Percentiles rank a stretch among this genome's conserved stretches.
Evolutionary conservation across 257 asterid species (phyloP).

Genomic region (Avicennia marina): DNA sequence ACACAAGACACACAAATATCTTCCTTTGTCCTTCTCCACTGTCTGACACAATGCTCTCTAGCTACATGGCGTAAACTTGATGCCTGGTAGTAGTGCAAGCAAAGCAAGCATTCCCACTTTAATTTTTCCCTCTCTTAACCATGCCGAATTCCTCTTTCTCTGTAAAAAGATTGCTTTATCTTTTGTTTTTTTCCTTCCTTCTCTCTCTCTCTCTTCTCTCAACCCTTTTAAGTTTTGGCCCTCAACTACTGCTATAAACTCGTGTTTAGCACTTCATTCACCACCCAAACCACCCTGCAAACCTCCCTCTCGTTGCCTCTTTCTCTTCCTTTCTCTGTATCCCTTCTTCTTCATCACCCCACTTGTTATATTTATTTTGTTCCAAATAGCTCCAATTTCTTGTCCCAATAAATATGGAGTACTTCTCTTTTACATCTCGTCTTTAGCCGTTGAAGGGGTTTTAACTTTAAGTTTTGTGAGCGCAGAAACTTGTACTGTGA

Average conservation of each 20-base stretch:
- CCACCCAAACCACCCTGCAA: constrained; percentile 61
- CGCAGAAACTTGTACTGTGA: too few relatives aligned
- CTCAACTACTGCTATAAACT: constrained; percentile 64
- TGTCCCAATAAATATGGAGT: too few relatives aligned
- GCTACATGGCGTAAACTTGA: constrained; percentile 79
- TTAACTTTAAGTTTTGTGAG: too few relatives aligned
- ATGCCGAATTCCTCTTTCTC: constrained; percentile 34
- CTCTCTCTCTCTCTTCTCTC: constrained; percentile 16
- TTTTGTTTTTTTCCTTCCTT: too few relatives aligned
- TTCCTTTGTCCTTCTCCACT: constrained; percentile 37
- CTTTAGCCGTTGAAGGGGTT: too few relatives aligned
- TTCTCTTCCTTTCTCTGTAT: constrained; percentile 16
- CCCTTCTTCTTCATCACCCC: constrained; percentile 18
- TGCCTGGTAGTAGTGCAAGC: constrained; percentile 93
- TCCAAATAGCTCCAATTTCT: too few relatives aligned
- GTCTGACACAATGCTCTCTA: constrained; percentile 59
- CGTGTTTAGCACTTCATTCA: constrained; percentile 61
- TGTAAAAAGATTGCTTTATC: constrained; percentile 13
- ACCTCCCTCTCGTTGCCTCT: constrained; percentile 23
- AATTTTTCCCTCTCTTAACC: too few relatives aligned
- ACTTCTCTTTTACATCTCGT: too few relatives aligned
- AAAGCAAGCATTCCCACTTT: constrained; percentile 59
- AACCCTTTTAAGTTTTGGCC: constrained; percentile 26
- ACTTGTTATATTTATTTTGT: neutral
- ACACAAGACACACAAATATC: too few relatives aligned